Evolutionary conservation across 192 early-diverging fungal species (phyloP).

Genomic region (Rhizophagus sp.): DNA sequence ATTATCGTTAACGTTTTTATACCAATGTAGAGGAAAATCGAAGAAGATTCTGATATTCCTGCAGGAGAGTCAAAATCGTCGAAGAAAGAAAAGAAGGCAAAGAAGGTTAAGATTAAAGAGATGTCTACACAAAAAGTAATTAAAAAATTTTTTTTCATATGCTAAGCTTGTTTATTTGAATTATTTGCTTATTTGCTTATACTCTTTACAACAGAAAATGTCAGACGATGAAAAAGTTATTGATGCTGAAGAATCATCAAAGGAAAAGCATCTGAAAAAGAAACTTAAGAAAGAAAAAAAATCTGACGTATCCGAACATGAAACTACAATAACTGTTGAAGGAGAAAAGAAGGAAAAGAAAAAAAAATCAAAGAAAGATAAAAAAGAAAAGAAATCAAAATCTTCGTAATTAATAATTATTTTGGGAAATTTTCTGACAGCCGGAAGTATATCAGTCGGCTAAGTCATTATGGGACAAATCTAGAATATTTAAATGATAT

Average conservation of each 20-base stretch:
- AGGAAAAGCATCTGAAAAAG: not conserved
- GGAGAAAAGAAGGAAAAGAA: not conserved
- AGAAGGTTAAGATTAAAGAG: not conserved
- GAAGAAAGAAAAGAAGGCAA: constrained; percentile 9
- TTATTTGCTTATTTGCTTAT: not conserved
- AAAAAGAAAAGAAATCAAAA: not conserved
- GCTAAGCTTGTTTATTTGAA: not conserved
- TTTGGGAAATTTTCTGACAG: not conserved
- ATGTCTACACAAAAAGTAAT: not conserved
- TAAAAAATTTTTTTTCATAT: not conserved
- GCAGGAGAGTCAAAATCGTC: not conserved
- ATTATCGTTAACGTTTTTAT: not conserved
- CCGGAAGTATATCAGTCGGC: too few species aligned
- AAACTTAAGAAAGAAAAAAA: not conserved
- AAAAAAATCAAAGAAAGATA: not conserved
- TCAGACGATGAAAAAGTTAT: not conserved
- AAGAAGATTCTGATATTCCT: not conserved
- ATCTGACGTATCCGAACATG: not conserved
- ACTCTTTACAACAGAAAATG: not conserved
- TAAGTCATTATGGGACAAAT: too few species aligned
- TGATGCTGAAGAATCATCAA: not conserved
- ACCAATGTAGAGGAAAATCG: not conserved
- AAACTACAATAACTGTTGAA: not conserved
- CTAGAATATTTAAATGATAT: too few species aligned
- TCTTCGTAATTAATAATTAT: not conserved